Conservation (phyloP, 805 yeast genomes). For the Ogataea allantospora region DNA sequence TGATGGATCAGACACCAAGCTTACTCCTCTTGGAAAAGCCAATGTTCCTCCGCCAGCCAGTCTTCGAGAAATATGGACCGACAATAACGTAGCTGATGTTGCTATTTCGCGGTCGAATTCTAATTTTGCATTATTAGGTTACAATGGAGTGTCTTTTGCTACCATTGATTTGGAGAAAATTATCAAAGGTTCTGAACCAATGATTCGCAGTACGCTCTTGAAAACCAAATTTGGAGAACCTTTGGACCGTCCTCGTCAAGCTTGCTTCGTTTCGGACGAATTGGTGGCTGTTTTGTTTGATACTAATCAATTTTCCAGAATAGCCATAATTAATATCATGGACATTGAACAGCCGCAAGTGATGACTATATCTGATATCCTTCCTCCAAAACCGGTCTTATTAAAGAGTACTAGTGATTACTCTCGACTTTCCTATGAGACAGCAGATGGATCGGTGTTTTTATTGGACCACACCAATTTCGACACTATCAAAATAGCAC, state of each 20-base stretch:
- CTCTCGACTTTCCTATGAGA: slow-evolving; percentile 52
- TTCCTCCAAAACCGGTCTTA: slow-evolving; percentile 50
- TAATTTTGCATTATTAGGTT: slow-evolving; percentile 55
- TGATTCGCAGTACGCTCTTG: slow-evolving; percentile 33
- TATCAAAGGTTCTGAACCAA: slow-evolving; percentile 46
- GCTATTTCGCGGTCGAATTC: slow-evolving; percentile 64
- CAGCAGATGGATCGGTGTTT: slow-evolving; percentile 60
- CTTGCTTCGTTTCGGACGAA: slow-evolving; percentile 53
- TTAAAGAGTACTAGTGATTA: slow-evolving; percentile 56
- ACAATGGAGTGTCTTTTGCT: slow-evolving; percentile 46
- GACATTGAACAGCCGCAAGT: slow-evolving; percentile 43
- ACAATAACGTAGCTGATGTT: slow-evolving; percentile 56
- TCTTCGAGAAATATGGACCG: slow-evolving; percentile 60
- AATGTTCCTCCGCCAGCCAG: slow-evolving; percentile 95
- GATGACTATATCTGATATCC: slow-evolving; percentile 41
- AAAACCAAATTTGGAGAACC: slow-evolving; percentile 38
- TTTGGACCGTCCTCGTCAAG: slow-evolving; percentile 57
- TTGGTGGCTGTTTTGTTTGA: slow-evolving; percentile 61
- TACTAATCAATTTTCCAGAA: slow-evolving; percentile 46
- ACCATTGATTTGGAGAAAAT: slow-evolving; percentile 43
- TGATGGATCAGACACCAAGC: slow-evolving; percentile 67
- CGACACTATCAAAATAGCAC: slow-evolving; percentile 36
- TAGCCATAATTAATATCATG: slow-evolving; percentile 48
- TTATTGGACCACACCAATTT: slow-evolving; percentile 37
- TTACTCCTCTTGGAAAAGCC: slow-evolving; percentile 82